Percentiles rank a stretch among this genome's conserved stretches.
phyloP scores from a whole-genome alignment of 176 grass and related monocot species.

The Musa acuminata region DNA sequence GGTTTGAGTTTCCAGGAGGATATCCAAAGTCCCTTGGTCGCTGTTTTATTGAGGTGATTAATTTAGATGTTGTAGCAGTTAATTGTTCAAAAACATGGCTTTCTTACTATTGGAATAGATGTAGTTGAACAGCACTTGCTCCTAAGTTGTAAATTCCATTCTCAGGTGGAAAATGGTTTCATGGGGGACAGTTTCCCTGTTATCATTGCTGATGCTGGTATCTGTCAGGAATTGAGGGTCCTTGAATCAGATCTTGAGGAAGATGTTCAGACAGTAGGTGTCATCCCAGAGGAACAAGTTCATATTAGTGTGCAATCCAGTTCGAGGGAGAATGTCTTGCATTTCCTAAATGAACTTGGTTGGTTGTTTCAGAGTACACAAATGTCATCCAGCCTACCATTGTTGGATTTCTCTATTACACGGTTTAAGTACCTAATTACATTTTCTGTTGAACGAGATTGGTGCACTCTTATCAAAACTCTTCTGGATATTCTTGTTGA shows the following conservation, averaged over 20 bases:
- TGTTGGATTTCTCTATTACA: conserved; percentile 48
- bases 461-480: conserved; percentile 77
- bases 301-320: conserved; percentile 19
- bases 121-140: not conserved
- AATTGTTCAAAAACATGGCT: not conserved
- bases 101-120: not conserved
- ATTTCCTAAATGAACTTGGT: conserved; percentile 95
- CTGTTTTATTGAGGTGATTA: conserved; percentile 83
- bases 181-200: conserved; percentile 93
- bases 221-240: conserved; percentile 71
- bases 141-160: not conserved
- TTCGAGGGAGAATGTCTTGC: conserved; percentile 55
- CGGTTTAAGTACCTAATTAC: conserved; percentile 72
- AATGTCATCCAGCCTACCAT: conserved; percentile 12
- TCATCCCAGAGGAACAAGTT: conserved; percentile 44
- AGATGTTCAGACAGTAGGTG: conserved; percentile 34
- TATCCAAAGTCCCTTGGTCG: conserved; percentile 48
- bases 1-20: conserved; percentile 75
- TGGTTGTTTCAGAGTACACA: conserved; percentile 88
- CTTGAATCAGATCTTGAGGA: conserved; percentile 70
- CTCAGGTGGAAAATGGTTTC: conserved; percentile 93
- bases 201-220: conserved; percentile 59
- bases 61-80: not conserved
- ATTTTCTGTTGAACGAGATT: conserved; percentile 79
- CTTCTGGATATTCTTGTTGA: conserved; percentile 73